Evolutionary conservation across 2,329 filamentous ascomycete species (phyloP).

Genomic region (Elsinoe arachidis): DNA sequence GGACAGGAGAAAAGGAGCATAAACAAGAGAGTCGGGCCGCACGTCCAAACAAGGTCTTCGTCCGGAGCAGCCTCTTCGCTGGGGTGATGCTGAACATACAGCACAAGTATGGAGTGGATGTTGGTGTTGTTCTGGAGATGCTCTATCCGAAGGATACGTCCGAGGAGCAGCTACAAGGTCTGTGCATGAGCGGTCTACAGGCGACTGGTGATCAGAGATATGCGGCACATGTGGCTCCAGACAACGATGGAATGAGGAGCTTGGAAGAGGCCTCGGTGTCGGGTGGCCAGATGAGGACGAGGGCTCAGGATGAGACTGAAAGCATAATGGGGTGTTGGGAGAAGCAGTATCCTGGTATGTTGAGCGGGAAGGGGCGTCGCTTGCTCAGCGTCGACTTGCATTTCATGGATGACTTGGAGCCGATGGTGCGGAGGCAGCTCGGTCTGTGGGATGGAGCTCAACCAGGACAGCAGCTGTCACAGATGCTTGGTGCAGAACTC

Average conservation of each 20-base stretch:
- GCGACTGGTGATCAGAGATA: not conserved
- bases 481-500: not conserved
- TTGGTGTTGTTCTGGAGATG: not conserved
- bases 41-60: not conserved
- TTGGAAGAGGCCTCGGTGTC: too few species aligned
- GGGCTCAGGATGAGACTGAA: not conserved
- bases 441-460: not conserved
- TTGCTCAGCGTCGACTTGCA: not conserved
- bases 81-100: slow-evolving; percentile 7
- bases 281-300: too few species aligned
- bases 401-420: not conserved
- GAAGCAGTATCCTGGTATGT: not conserved
- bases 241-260: too few species aligned
- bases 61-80: slow-evolving; percentile 4
- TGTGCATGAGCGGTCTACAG: not conserved
- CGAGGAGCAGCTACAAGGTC: not conserved
- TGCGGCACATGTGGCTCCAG: not conserved
- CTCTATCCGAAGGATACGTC: not conserved
- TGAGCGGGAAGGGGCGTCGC: not conserved
- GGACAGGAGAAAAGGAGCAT: not conserved
- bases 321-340: not conserved
- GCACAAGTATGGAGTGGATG: not conserved
- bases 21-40: not conserved
- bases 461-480: not conserved
- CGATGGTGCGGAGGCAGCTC: not conserved